These are phyloP conservation scores for Russula emetica DNA, from an alignment of 768 basidiomycete genomes.

Conservation along the genomic window DNA sequence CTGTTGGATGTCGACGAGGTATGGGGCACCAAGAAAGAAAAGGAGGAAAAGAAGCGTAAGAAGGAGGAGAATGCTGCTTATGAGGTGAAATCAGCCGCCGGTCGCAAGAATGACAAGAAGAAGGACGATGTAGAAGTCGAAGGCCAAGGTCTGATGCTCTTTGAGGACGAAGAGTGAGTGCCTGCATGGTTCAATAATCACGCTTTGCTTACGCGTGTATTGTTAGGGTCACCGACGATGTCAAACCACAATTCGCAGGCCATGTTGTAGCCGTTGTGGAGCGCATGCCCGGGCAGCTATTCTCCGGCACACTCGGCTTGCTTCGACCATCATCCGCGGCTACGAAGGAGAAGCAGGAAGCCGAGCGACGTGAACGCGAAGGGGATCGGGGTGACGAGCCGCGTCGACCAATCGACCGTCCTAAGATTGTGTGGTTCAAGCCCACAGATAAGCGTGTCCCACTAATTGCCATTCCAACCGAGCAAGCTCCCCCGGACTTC, in stretches of 20 bases:
- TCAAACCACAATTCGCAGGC: constrained; percentile 97
- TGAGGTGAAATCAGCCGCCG: constrained; percentile 68
- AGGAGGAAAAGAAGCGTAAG: constrained; percentile 99
- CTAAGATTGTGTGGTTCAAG: constrained; percentile 99
- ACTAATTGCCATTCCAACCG: constrained; percentile 96
- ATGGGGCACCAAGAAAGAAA: constrained; percentile 99
- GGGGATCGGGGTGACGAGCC: constrained; percentile 87
- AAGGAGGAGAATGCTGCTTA: constrained; percentile 99
- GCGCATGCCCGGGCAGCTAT: constrained; percentile 97
- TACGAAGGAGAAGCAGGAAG: constrained; percentile 98
- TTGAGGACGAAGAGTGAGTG: constrained; percentile 92
- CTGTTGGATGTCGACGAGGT: constrained; percentile 97
- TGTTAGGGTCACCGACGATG: constrained; percentile 87
- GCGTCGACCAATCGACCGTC: constrained; percentile 78
- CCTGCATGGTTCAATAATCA: constrained; percentile 3
- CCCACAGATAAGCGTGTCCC: constrained; percentile 99
- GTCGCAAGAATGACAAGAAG: constrained; percentile 97
- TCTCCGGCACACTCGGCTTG: constrained; percentile 94
- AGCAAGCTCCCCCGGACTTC: constrained; percentile 95
- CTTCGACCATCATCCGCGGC: constrained; percentile 94
- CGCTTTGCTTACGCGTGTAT: constrained; percentile 24
- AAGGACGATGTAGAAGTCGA: constrained; percentile 99
- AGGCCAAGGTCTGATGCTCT: constrained; percentile 93
- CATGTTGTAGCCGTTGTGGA: constrained; percentile 99
- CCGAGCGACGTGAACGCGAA: constrained; percentile 94